Percentiles rank a stretch among this genome's conserved stretches.
phyloP scores from a whole-genome alignment of 2,329 filamentous ascomycete species.

The Kalaharituber pfeilii region DNA sequence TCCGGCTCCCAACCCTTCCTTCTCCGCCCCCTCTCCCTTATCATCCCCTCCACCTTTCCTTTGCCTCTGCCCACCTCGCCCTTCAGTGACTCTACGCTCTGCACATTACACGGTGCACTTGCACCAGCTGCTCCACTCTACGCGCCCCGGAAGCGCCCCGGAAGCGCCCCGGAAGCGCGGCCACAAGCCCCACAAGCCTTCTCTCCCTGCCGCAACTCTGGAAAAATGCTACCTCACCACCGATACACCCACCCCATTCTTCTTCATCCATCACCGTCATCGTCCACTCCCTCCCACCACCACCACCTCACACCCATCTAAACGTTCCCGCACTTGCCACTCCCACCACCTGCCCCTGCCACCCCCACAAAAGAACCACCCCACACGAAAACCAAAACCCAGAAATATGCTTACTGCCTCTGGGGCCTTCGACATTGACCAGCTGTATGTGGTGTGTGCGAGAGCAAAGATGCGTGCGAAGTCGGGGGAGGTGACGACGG shows the following conservation, averaged over 20 bases:
- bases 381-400: too few relatives aligned
- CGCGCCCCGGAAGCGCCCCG: neutral
- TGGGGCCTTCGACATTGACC: constrained; percentile 5
- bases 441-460: constrained; percentile 7
- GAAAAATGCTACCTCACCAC: neutral
- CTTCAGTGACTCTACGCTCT: neutral
- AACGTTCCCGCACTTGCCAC: neutral
- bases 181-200: neutral
- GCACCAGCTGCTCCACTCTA: neutral
- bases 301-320: constrained; percentile 6
- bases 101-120: neutral
- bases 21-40: too few relatives aligned
- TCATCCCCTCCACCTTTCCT: neutral
- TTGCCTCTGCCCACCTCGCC: neutral
- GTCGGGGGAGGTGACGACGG: neutral
- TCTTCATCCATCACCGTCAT: constrained; percentile 11
- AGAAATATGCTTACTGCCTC: too few relatives aligned
- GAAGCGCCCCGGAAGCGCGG: neutral
- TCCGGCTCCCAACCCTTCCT: too few relatives aligned
- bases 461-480: constrained; percentile 2
- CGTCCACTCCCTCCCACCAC: constrained; percentile 11
- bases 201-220: neutral
- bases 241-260: neutral
- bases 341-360: neutral
- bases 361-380: neutral